A percentile compares a stretch with the other conserved stretches of the same genome.
These are phyloP conservation scores for Saccharomycopsis javanensis DNA, from an alignment of 805 yeast species.

Conservation along the genomic window DNA sequence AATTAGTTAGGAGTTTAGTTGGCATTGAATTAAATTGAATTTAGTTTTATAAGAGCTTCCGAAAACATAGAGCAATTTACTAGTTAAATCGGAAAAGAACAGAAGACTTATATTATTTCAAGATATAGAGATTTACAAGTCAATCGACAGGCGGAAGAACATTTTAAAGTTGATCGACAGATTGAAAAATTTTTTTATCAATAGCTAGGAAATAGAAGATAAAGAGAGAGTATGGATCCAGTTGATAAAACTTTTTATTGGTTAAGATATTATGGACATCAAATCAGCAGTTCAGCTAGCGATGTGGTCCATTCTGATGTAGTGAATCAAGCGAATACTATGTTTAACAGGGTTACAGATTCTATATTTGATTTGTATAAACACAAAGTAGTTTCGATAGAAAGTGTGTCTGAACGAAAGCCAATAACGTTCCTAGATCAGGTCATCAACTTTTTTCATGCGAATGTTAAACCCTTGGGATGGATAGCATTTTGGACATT, in stretches of 20 bases:
- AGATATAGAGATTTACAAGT: too few species aligned
- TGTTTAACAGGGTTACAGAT: slow-evolving; percentile 9
- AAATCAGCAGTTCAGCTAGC: not conserved
- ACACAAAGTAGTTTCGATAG: not conserved
- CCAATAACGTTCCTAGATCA: not conserved
- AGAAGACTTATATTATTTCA: too few species aligned
- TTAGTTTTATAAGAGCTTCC: too few species aligned
- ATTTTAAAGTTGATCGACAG: too few species aligned
- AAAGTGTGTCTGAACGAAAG: not conserved
- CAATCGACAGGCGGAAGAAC: too few species aligned
- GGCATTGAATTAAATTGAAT: too few species aligned
- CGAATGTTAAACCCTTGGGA: slow-evolving; percentile 1
- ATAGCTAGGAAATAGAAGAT: not conserved
- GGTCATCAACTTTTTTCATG: not conserved
- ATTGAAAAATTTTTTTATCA: not conserved
- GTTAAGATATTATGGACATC: slow-evolving; percentile 14
- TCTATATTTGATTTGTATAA: slow-evolving; percentile 7
- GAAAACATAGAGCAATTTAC: too few species aligned
- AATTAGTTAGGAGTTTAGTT: too few species aligned
- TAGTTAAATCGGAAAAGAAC: too few species aligned
- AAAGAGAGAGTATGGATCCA: slow-evolving; percentile 6
- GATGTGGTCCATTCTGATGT: slow-evolving; percentile 7
- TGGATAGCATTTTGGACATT: slow-evolving; percentile 7
- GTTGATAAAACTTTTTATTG: slow-evolving; percentile 19
- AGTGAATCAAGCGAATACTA: slow-evolving; percentile 7